Percentiles rank a stretch among this genome's conserved stretches.
phyloP scores from a whole-genome alignment of 805 yeast species.

The Ogataea trehaloabstinens region DNA sequence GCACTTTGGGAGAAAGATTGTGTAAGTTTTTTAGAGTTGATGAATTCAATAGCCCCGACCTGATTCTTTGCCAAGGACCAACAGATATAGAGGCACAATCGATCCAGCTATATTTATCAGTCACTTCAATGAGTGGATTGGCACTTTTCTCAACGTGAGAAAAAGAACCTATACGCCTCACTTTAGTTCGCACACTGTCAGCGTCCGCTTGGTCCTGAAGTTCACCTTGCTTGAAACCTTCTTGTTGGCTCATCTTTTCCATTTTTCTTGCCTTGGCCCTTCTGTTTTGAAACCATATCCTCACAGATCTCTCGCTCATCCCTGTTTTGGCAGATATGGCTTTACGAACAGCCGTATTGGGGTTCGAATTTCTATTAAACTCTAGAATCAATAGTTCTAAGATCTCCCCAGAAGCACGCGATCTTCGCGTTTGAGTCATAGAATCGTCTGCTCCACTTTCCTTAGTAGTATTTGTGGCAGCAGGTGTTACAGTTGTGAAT shows the following conservation, averaged over 20 bases:
- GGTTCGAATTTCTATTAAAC: conserved; percentile 71
- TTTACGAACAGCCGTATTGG: conserved; percentile 68
- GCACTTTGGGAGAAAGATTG: conserved; percentile 65
- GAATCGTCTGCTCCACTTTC: conserved; percentile 8
- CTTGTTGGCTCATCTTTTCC: conserved; percentile 43
- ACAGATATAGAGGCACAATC: conserved; percentile 69
- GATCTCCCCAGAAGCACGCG: conserved; percentile 61
- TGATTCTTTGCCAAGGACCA: conserved; percentile 79
- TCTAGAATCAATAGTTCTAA: conserved; percentile 64
- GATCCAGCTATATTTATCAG: conserved; percentile 63
- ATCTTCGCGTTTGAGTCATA: conserved; percentile 26
- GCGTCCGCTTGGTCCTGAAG: not conserved
- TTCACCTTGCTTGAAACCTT: conserved; percentile 5
- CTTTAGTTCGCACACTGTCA: not conserved
- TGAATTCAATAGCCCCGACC: conserved; percentile 53
- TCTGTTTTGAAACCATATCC: conserved; percentile 92
- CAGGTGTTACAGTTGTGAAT: conserved; percentile 1
- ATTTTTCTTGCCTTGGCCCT: conserved; percentile 74
- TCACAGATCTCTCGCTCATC: conserved; percentile 83
- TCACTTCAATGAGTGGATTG: conserved; percentile 49
- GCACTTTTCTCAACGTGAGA: conserved; percentile 19
- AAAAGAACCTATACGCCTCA: conserved; percentile 19
- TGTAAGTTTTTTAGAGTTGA: conserved; percentile 44
- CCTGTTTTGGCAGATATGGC: conserved; percentile 68
- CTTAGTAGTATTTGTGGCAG: not conserved